These are phyloP conservation scores for Rhytidiadelphus loreus DNA, from an alignment of 225 moss, liverwort and hornwort genomes.

Conservation along the genomic window DNA sequence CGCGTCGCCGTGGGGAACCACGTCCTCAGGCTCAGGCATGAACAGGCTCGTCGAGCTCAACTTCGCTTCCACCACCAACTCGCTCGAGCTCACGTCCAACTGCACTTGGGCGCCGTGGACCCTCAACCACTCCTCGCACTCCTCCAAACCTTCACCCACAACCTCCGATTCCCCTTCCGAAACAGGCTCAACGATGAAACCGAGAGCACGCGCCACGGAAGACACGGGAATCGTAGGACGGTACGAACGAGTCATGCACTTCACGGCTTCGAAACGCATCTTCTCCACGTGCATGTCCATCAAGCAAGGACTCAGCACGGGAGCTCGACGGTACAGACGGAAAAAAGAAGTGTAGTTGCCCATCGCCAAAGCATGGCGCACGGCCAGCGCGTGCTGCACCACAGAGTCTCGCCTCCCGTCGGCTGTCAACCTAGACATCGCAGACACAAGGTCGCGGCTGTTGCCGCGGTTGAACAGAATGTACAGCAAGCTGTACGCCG, in stretches of 20 bases:
- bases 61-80: constrained; percentile 80
- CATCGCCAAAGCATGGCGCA: constrained; percentile 72
- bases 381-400: constrained; percentile 70
- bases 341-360: constrained; percentile 96
- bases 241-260: constrained; percentile 94
- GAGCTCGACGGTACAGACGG: constrained; percentile 86
- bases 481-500: constrained; percentile 83
- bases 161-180: constrained; percentile 44
- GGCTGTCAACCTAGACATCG: constrained; percentile 50
- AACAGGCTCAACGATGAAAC: constrained; percentile 25
- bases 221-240: constrained; percentile 74
- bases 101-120: constrained; percentile 76
- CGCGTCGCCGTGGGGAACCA: constrained; percentile 90
- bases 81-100: constrained; percentile 47
- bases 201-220: constrained; percentile 56
- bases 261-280: constrained; percentile 91
- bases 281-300: constrained; percentile 92
- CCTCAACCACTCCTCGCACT: constrained; percentile 93
- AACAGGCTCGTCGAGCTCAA: constrained; percentile 61
- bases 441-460: constrained; percentile 70
- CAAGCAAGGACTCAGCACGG: constrained; percentile 80
- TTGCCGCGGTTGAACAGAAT: constrained; percentile 84
- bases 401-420: constrained; percentile 47
- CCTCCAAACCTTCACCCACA: constrained; percentile 66
- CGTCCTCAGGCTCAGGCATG: constrained; percentile 96